Conservation (phyloP, 257 asterid genomes). For the Anisodus tanguticus region DNA sequence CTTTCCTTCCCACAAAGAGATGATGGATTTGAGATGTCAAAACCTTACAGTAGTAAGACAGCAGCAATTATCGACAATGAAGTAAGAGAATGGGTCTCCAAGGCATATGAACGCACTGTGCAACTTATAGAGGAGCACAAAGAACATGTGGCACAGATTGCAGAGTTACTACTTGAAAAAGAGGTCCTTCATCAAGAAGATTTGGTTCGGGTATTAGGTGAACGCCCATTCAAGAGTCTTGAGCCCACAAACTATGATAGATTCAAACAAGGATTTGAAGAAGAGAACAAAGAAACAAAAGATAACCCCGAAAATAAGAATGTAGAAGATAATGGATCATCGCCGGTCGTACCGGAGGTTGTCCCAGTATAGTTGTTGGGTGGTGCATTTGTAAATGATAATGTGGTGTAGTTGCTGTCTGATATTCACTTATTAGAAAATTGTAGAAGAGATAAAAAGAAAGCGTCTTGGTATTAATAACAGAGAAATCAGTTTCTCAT, state of each 20-base stretch:
- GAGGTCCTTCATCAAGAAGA: conserved; percentile 89
- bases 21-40: conserved; percentile 51
- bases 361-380: conserved; percentile 45
- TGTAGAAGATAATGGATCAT: conserved; percentile 47
- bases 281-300: conserved; percentile 42
- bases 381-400: conserved; percentile 35
- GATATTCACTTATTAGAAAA: conserved; percentile 1
- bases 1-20: conserved; percentile 76
- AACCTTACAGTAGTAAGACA: conserved; percentile 88
- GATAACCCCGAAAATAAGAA: conserved; percentile 38
- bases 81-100: conserved; percentile 75
- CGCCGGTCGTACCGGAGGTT: conserved; percentile 53
- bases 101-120: conserved; percentile 66
- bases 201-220: conserved; percentile 66
- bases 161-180: conserved; percentile 76
- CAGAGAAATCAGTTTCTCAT: background rate
- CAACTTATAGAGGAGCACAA: conserved; percentile 60
- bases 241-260: conserved; percentile 73
- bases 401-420: background rate
- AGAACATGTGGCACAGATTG: conserved; percentile 63
- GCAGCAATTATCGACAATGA: conserved; percentile 78
- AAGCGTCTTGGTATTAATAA: background rate
- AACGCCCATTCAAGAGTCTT: conserved; percentile 63
- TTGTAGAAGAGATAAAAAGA: background rate
- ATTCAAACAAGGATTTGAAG: conserved; percentile 67